These are phyloP conservation scores for Parasitella parasitica DNA, from an alignment of 371 early-diverging fungal genomes.

Conservation along the genomic window DNA sequence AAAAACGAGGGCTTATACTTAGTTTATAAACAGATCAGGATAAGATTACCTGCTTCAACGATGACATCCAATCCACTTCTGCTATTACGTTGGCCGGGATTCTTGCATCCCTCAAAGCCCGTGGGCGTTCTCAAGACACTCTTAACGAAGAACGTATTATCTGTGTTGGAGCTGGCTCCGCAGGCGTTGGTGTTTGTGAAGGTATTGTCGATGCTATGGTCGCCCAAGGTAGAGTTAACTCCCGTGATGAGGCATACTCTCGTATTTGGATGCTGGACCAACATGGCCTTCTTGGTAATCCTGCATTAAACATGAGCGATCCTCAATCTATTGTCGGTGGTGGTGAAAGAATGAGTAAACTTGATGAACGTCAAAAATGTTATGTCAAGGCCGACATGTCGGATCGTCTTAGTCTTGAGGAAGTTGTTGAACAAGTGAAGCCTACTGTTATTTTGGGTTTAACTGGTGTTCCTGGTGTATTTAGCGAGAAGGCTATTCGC, in stretches of 20 bases:
- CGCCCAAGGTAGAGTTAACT: constrained; percentile 54
- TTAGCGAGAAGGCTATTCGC: constrained; percentile 57
- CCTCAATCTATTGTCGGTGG: background rate
- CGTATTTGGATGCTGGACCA: constrained; percentile 63
- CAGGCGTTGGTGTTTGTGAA: constrained; percentile 71
- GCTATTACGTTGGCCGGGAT: constrained; percentile 67
- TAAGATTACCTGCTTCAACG: constrained; percentile 65
- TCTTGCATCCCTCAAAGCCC: constrained; percentile 58
- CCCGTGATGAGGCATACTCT: constrained; percentile 61
- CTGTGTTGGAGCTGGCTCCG: constrained; percentile 70
- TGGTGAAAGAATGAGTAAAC: constrained; percentile 14
- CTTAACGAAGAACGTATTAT: constrained; percentile 51
- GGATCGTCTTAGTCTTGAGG: constrained; percentile 53
- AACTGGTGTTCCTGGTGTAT: constrained; percentile 59
- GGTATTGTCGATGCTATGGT: constrained; percentile 66
- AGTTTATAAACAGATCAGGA: constrained; percentile 44
- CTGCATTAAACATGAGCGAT: constrained; percentile 20
- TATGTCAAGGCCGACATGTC: constrained; percentile 55
- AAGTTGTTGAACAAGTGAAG: constrained; percentile 58
- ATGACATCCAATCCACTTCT: constrained; percentile 71
- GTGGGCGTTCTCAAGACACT: constrained; percentile 42
- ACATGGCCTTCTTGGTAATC: constrained; percentile 52
- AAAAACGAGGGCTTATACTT: background rate
- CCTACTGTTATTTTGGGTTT: constrained; percentile 68
- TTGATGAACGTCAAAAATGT: constrained; percentile 56